Conservation (phyloP, 768 basidiomycete species). For the Suillus weaverae region DNA sequence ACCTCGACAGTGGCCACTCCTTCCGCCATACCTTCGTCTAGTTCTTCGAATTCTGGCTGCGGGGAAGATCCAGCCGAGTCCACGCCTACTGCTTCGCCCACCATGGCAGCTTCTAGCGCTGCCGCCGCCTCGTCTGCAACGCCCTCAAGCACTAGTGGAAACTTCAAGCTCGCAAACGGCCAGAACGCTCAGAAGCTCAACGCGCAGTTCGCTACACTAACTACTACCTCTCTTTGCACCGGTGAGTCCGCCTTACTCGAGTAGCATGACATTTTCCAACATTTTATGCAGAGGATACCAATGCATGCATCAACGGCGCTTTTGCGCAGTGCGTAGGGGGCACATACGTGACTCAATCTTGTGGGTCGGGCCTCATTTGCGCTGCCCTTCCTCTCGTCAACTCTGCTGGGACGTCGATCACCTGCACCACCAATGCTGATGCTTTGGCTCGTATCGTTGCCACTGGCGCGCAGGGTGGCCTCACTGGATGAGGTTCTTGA, state of each 20-base stretch:
- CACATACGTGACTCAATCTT: slow-evolving; percentile 33
- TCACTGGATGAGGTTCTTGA: slow-evolving; percentile 33
- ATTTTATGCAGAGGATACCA: slow-evolving; percentile 28
- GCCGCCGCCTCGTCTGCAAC: slow-evolving; percentile 11
- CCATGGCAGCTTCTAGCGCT: background rate
- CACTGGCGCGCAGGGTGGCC: slow-evolving; percentile 46
- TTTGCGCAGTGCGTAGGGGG: slow-evolving; percentile 59
- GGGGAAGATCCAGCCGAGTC: slow-evolving; percentile 1
- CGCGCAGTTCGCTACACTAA: slow-evolving; percentile 50
- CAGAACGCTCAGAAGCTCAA: slow-evolving; percentile 52
- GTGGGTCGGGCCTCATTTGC: slow-evolving; percentile 36
- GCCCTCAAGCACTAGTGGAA: slow-evolving; percentile 1
- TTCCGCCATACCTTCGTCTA: slow-evolving; percentile 1
- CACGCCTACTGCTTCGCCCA: background rate
- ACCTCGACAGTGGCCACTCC: slow-evolving; percentile 5
- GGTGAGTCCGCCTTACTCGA: slow-evolving; percentile 12
- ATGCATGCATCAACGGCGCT: slow-evolving; percentile 48
- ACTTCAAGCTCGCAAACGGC: slow-evolving; percentile 39
- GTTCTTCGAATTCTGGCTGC: slow-evolving; percentile 9
- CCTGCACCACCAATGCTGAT: slow-evolving; percentile 50
- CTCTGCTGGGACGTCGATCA: slow-evolving; percentile 49
- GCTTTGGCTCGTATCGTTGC: slow-evolving; percentile 40
- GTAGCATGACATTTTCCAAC: slow-evolving; percentile 16
- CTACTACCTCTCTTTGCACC: slow-evolving; percentile 46
- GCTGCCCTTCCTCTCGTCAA: slow-evolving; percentile 58